These are phyloP conservation scores for Kuraishia hungarica DNA, from an alignment of 805 yeast genomes.

Conservation along the genomic window DNA sequence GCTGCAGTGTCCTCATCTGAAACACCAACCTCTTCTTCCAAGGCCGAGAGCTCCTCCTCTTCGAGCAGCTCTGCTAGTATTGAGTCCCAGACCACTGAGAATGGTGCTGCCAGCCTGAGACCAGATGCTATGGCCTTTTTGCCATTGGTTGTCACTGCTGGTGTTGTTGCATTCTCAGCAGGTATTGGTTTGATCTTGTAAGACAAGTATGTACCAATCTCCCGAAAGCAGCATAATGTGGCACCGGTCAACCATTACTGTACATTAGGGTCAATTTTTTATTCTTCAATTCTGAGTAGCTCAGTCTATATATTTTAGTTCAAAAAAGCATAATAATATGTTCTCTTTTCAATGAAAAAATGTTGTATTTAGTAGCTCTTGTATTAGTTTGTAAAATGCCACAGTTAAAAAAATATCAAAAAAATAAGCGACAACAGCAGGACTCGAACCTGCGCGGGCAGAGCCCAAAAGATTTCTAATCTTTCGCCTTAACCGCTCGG, in stretches of 20 bases:
- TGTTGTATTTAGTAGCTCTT: too few species aligned
- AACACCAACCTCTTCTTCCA: background rate
- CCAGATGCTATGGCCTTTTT: background rate
- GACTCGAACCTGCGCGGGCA: conserved; percentile 10
- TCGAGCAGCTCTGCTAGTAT: background rate
- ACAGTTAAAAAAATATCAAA: background rate
- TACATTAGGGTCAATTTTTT: background rate
- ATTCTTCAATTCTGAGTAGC: background rate
- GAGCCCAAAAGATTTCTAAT: conserved; percentile 35
- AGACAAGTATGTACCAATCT: background rate
- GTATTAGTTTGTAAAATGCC: too few species aligned
- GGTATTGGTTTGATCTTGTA: background rate
- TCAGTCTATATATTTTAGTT: too few species aligned
- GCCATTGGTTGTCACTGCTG: background rate
- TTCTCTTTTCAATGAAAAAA: too few species aligned
- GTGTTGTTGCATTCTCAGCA: background rate
- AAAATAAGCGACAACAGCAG: conserved; percentile 7
- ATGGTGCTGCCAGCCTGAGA: background rate
- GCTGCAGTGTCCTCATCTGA: conserved; percentile 2
- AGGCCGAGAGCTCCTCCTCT: background rate
- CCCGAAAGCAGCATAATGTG: too few species aligned
- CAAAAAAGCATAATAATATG: too few species aligned
- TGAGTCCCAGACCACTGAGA: background rate
- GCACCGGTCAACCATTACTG: background rate
- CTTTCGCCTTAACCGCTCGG: conserved; percentile 66